phyloP scores from a whole-genome alignment of 2,329 filamentous ascomycete species.

The Fusarium sulawesiense region DNA sequence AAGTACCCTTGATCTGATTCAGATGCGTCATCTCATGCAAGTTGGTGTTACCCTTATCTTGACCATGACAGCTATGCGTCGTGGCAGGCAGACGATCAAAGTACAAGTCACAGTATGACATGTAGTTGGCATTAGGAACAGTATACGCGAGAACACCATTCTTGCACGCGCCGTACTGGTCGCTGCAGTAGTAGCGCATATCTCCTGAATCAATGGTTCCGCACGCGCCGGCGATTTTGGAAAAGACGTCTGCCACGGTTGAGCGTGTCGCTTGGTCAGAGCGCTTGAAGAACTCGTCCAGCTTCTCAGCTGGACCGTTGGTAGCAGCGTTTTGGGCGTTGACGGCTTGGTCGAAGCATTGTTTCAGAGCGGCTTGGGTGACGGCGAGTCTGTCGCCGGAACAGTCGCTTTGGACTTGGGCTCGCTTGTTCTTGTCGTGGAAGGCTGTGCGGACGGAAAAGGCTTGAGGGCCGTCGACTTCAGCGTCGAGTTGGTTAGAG shows the following conservation, averaged over 20 bases:
- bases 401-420: conserved; percentile 65
- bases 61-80: conserved; percentile 66
- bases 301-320: conserved; percentile 60
- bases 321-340: conserved; percentile 63
- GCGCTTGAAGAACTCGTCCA: conserved; percentile 74
- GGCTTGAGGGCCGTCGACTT: conserved; percentile 67
- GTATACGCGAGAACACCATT: conserved; percentile 70
- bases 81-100: conserved; percentile 65
- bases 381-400: conserved; percentile 58
- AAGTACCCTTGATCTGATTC: conserved; percentile 67
- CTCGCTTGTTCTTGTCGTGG: conserved; percentile 63
- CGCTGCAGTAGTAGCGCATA: conserved; percentile 69
- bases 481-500: conserved; percentile 68
- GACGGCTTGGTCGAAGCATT: conserved; percentile 65
- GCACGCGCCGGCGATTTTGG: conserved; percentile 66
- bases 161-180: conserved; percentile 65
- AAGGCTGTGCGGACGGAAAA: conserved; percentile 61
- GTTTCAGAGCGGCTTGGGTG: conserved; percentile 62
- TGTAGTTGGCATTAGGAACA: conserved; percentile 62
- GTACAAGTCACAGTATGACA: conserved; percentile 72
- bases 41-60: conserved; percentile 73
- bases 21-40: conserved; percentile 75
- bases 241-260: conserved; percentile 64
- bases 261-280: conserved; percentile 57
- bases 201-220: conserved; percentile 59